phyloP scores from a whole-genome alignment of 306 rosid genomes.

The Parietaria judaica region DNA sequence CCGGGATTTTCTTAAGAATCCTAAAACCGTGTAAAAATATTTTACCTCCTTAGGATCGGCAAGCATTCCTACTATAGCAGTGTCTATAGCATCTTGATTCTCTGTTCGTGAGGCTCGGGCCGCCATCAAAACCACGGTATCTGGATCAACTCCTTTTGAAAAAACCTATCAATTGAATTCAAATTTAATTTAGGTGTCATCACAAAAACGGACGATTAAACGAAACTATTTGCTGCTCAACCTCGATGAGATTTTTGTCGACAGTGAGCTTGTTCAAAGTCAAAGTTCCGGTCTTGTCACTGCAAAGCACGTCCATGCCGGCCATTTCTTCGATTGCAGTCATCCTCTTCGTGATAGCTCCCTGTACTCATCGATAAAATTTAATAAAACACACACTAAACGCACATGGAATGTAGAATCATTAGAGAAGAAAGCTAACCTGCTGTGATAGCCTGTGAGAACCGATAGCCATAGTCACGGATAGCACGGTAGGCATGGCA shows the following conservation, averaged over 20 bases:
- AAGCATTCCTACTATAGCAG: conserved; percentile 91
- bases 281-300: conserved; percentile 95
- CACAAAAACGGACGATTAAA: conserved; percentile 5
- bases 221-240: conserved; percentile 22
- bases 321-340: conserved; percentile 99
- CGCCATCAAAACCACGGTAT: conserved; percentile 89
- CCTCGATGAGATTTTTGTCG: conserved; percentile 92
- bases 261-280: conserved; percentile 85
- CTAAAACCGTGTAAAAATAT: background rate
- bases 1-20: background rate
- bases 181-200: background rate
- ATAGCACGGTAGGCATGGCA: conserved; percentile 98
- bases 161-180: conserved; percentile 50
- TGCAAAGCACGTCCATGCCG: conserved; percentile 99
- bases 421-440: conserved; percentile 38
- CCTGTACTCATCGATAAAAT: conserved; percentile 44
- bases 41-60: conserved; percentile 98
- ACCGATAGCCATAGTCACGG: conserved; percentile 98
- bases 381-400: conserved; percentile 6
- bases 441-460: conserved; percentile 95
- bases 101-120: conserved; percentile 91
- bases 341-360: conserved; percentile 99
- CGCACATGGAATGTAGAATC: conserved; percentile 13
- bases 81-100: conserved; percentile 95
- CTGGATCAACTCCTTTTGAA: conserved; percentile 85